These are phyloP conservation scores for Esteya vermicola DNA, from an alignment of 2,329 filamentous ascomycete species.

Conservation along the genomic window DNA sequence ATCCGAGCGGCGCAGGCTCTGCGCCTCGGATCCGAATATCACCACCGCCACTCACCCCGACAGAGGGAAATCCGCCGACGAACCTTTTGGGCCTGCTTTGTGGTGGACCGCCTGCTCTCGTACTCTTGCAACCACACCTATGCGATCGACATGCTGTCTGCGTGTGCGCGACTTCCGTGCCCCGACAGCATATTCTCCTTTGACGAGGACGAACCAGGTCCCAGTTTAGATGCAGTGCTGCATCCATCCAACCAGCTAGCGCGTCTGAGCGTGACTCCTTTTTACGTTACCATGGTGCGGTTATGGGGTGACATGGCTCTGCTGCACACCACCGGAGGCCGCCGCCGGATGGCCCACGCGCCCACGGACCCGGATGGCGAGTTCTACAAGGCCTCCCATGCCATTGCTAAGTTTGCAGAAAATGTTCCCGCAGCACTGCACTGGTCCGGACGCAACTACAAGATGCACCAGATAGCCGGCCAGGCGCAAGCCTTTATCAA, in stretches of 20 bases:
- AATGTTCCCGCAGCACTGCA: not conserved
- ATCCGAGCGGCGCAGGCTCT: not conserved
- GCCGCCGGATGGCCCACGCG: not conserved
- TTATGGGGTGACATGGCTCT: not conserved
- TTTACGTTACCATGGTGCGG: not conserved
- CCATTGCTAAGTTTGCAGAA: not conserved
- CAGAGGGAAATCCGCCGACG: not conserved
- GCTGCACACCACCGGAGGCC: not conserved
- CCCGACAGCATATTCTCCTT: not conserved
- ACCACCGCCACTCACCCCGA: not conserved
- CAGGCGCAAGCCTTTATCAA: not conserved
- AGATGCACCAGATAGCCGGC: not conserved
- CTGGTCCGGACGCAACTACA: not conserved
- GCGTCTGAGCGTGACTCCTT: not conserved
- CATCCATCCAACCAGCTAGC: not conserved
- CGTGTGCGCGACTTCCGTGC: not conserved
- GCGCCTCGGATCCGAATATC: not conserved
- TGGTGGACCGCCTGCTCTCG: not conserved
- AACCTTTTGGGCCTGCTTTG: not conserved
- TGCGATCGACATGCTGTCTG: not conserved
- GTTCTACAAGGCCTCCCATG: not conserved
- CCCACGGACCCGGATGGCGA: not conserved
- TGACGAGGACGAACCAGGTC: not conserved
- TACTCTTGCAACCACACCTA: not conserved
- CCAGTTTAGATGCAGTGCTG: not conserved